Percentiles rank a stretch among this genome's conserved stretches.
These are phyloP conservation scores for Chamaecrista fasciculata DNA, from an alignment of 306 rosid species.

Conservation along the genomic window DNA sequence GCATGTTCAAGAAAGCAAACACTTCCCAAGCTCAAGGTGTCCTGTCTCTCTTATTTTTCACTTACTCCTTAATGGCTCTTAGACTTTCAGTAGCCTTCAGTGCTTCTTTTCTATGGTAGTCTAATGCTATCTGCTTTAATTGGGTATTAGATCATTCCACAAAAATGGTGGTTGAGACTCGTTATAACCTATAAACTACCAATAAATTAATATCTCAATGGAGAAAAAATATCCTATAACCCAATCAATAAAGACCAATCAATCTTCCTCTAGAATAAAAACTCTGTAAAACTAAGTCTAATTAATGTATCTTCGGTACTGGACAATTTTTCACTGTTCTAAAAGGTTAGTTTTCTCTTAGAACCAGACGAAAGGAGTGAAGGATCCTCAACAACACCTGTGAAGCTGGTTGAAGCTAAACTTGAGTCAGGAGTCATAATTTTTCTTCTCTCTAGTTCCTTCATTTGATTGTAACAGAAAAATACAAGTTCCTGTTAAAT, in stretches of 20 bases:
- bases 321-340: constrained; percentile 44
- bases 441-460: constrained; percentile 42
- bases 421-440: constrained; percentile 52
- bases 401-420: constrained; percentile 43
- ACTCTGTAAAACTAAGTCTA: constrained; percentile 38
- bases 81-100: constrained; percentile 44
- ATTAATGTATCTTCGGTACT: constrained; percentile 43
- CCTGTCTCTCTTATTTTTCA: no score
- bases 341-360: constrained; percentile 75
- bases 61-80: constrained; percentile 40
- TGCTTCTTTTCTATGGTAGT: constrained; percentile 40
- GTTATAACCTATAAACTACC: constrained; percentile 48
- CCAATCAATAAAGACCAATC: constrained; percentile 50
- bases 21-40: no score
- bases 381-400: constrained; percentile 46
- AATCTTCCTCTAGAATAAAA: constrained; percentile 31
- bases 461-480: constrained; percentile 68
- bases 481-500: constrained; percentile 63
- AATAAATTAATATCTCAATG: constrained; percentile 34
- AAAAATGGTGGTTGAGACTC: constrained; percentile 45
- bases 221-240: constrained; percentile 42
- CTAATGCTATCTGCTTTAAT: constrained; percentile 44
- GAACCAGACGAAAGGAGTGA: constrained; percentile 46
- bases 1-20: constrained; percentile 44
- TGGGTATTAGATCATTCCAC: constrained; percentile 57